Evolutionary conservation across 1,284 basidiomycete genomes (phyloP), one percentile per base, ranked within the genome.

Genomic region (Vanrija sp.): DNA sequence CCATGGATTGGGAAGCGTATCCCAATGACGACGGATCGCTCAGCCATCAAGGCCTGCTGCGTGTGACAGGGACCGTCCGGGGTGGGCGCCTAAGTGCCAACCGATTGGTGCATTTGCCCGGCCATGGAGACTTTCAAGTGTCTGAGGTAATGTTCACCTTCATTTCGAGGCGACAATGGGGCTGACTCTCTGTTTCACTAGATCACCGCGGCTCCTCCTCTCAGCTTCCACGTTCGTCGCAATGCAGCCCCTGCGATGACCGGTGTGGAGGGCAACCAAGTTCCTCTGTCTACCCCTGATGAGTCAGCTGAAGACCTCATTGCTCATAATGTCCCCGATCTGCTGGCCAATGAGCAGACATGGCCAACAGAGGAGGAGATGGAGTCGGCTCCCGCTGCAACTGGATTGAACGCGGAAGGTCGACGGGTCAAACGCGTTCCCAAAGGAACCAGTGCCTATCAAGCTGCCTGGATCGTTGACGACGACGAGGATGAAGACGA

Each of bases 351-450:
- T 69, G 95, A 98, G 70, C 95, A 98, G 76, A 98, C 95, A 0
- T 98, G 95, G 94, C 95, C 95, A 0, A 97, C 93, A 0, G 93
- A 98, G 72, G 95, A 98, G 65, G 95, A 98, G 73, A 90, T 98
- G 86, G 80, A 79, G 50, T 56, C 56, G 12, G 70, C 68, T 19
- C 65, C 61, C 9, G 75, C 78, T 26, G 70, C 60, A 40, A 34
- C 9, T 15, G 34, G 34, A 34, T 5, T 34, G 10, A 78, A 58
- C 68, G 73, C 38, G 25, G 52, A 54, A 5, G 86, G 86, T 45
- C 62, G 57, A 34, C 52, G 60, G 2, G 83, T 90, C 42, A 86
- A 85, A 73, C 83, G 83, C 47, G 84, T 91, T 50, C 92, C 89
- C 5, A 92, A 89, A 75, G 90, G 89, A 0, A 94, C 89, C 77